A percentile compares a stretch with the other conserved stretches of the same genome.
Evolutionary conservation across 2,329 filamentous ascomycete genomes (phyloP).

Genomic region (Dactylellina sp.): DNA sequence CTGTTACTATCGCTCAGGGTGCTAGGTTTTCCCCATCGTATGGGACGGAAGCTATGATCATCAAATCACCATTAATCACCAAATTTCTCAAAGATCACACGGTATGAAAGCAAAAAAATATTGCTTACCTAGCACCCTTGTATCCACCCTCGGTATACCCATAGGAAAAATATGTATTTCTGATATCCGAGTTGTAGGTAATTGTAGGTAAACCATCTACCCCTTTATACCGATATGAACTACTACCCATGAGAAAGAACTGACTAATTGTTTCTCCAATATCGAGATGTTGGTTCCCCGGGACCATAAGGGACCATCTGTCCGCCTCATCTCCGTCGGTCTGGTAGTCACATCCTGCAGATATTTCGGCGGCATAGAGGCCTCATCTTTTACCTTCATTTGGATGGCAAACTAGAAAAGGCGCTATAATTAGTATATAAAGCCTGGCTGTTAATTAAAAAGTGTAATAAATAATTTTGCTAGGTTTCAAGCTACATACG

Average conservation of each 20-base stretch:
- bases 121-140: slow-evolving; percentile 28
- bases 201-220: background rate
- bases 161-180: slow-evolving; percentile 43
- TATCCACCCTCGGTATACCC: slow-evolving; percentile 31
- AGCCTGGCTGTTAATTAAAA: no score
- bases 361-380: slow-evolving; percentile 29
- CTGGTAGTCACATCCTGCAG: slow-evolving; percentile 14
- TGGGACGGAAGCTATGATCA: slow-evolving; percentile 14
- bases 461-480: no score
- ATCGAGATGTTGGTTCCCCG: slow-evolving; percentile 15
- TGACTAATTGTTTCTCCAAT: slow-evolving; percentile 23
- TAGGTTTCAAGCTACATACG: slow-evolving; percentile 10
- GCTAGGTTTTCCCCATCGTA: slow-evolving; percentile 15
- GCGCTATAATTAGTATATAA: background rate
- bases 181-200: slow-evolving; percentile 25
- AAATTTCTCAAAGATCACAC: no score
- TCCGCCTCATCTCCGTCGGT: slow-evolving; percentile 13
- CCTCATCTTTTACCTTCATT: slow-evolving; percentile 19
- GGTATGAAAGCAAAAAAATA: no score
- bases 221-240: background rate
- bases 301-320: slow-evolving; percentile 19
- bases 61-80: background rate
- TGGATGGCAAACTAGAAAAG: slow-evolving; percentile 36
- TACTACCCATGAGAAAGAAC: slow-evolving; percentile 17
- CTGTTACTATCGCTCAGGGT: slow-evolving; percentile 7